phyloP scores from a whole-genome alignment of 1,284 basidiomycete species.

The Coniferiporia weirii region DNA sequence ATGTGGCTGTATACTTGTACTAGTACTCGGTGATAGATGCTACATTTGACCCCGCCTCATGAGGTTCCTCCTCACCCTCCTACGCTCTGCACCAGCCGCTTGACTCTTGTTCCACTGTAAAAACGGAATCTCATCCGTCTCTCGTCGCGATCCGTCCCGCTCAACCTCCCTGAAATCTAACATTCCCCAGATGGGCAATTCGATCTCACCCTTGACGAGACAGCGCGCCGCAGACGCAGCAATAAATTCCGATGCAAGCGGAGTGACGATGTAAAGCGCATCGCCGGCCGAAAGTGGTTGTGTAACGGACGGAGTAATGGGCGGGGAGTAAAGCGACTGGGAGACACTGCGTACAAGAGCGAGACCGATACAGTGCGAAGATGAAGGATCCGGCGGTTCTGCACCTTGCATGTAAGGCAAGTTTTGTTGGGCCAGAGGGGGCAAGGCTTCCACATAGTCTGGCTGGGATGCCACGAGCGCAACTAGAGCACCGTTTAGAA shows the following conservation, averaged over 20 bases:
- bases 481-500: slow-evolving; percentile 80
- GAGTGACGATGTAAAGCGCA: slow-evolving; percentile 70
- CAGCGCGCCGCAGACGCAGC: slow-evolving; percentile 31
- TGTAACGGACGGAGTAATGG: slow-evolving; percentile 19
- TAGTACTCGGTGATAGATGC: not conserved
- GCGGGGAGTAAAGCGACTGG: slow-evolving; percentile 21
- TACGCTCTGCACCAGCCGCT: slow-evolving; percentile 62
- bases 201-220: slow-evolving; percentile 81
- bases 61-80: slow-evolving; percentile 79
- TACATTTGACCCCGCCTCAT: slow-evolving; percentile 78
- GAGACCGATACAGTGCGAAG: slow-evolving; percentile 62
- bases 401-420: slow-evolving; percentile 56
- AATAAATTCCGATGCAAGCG: slow-evolving; percentile 50
- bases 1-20: too few species aligned
- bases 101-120: slow-evolving; percentile 72
- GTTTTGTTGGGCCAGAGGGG: not conserved
- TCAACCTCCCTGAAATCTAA: slow-evolving; percentile 59
- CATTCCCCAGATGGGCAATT: slow-evolving; percentile 84
- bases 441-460: slow-evolving; percentile 31
- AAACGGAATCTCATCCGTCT: slow-evolving; percentile 68
- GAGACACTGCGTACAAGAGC: slow-evolving; percentile 68
- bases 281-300: slow-evolving; percentile 7
- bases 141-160: slow-evolving; percentile 43
- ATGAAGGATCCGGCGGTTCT: slow-evolving; percentile 46
- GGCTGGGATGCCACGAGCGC: slow-evolving; percentile 56